phyloP scores from a whole-genome alignment of 169 alveolate genomes.

The Perkinsus olseni region DNA sequence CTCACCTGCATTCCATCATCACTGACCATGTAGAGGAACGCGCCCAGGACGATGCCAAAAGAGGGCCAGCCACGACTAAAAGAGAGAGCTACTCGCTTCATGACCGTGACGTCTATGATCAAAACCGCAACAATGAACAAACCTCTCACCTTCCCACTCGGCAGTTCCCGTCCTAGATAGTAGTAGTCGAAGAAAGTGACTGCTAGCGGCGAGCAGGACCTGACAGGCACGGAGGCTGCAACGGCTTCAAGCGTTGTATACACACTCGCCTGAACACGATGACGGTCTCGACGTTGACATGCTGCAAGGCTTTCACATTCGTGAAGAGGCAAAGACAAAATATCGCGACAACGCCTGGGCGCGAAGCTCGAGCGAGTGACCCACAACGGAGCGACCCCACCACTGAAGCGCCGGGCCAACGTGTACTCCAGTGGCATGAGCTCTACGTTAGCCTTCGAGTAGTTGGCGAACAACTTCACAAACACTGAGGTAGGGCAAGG shows the following conservation, averaged over 20 bases:
- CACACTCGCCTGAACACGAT: background rate
- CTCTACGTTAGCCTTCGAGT: background rate
- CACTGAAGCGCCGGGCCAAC: background rate
- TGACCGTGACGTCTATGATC: no score
- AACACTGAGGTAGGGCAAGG: background rate
- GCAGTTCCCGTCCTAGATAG: background rate
- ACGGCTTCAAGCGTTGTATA: no score
- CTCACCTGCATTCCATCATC: background rate
- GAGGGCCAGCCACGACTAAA: background rate
- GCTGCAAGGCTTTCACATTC: background rate
- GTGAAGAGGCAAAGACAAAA: background rate
- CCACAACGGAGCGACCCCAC: background rate
- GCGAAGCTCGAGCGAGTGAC: background rate
- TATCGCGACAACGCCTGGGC: background rate
- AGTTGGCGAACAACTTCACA: background rate
- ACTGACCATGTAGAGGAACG: background rate
- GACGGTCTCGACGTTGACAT: background rate
- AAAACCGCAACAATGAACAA: no score
- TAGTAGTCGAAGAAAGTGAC: background rate
- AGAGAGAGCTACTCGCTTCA: background rate
- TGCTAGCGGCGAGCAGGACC: background rate
- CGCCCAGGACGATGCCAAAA: background rate
- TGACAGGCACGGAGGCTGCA: no score
- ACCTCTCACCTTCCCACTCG: background rate
- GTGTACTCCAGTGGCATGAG: background rate